phyloP scores from a whole-genome alignment of 2,329 filamentous ascomycete genomes.

The Pseudodiploospora longispora region DNA sequence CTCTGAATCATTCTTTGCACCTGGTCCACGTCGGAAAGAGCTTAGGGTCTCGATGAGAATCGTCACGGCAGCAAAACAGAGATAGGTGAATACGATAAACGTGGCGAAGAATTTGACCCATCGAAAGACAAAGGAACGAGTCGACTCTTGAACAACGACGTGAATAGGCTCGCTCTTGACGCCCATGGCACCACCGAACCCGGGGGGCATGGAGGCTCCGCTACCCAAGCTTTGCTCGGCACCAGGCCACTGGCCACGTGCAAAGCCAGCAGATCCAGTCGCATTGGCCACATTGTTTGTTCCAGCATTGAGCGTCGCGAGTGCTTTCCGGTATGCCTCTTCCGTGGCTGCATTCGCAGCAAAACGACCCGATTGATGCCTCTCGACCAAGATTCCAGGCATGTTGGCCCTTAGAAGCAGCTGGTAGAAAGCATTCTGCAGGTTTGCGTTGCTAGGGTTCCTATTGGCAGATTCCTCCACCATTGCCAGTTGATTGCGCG shows the following conservation, averaged over 20 bases:
- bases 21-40: constrained; percentile 64
- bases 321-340: constrained; percentile 67
- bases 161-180: constrained; percentile 81
- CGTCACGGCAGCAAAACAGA: constrained; percentile 70
- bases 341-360: constrained; percentile 74
- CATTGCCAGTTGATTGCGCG: constrained; percentile 65
- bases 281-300: constrained; percentile 17
- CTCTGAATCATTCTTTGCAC: constrained; percentile 66
- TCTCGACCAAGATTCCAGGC: constrained; percentile 84
- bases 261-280: constrained; percentile 13
- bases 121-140: constrained; percentile 71
- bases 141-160: constrained; percentile 88
- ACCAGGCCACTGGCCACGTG: constrained; percentile 20
- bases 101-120: constrained; percentile 82
- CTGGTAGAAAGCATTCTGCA: constrained; percentile 91
- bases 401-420: constrained; percentile 85
- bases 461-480: constrained; percentile 89
- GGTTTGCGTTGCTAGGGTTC: constrained; percentile 76
- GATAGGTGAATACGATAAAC: constrained; percentile 72
- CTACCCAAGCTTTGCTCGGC: constrained; percentile 22
- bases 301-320: constrained; percentile 34
- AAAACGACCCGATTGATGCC: constrained; percentile 80
- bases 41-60: constrained; percentile 77
- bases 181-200: constrained; percentile 40
- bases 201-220: constrained; percentile 13